Evolutionary conservation across 83 land plant species (phyloP).

Genomic region (Picea mariana): DNA sequence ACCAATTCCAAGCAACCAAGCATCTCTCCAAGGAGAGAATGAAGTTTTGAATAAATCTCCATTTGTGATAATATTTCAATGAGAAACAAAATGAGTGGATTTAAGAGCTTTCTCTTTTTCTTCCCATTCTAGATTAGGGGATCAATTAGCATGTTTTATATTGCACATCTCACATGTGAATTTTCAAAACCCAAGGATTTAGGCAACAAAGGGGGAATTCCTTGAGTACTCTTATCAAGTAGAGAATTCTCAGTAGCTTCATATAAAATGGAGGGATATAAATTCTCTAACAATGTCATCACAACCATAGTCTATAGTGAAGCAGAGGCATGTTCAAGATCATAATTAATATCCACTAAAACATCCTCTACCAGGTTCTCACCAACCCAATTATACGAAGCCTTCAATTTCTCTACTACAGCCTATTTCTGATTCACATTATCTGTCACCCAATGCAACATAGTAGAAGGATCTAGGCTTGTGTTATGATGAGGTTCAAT

Average conservation of each 20-base stretch:
- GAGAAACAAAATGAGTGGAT: no score
- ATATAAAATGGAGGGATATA: background rate
- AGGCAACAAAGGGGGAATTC: no score
- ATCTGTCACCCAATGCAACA: background rate
- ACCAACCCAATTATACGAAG: background rate
- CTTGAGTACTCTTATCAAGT: no score
- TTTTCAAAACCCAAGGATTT: no score
- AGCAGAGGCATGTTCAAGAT: background rate
- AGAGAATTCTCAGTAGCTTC: background rate
- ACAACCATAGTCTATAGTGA: background rate
- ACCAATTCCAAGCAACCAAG: no score
- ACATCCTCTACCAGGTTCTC: background rate
- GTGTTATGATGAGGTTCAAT: background rate
- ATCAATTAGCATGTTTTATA: no score
- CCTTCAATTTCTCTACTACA: background rate
- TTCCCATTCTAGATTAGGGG: no score
- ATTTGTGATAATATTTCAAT: no score
- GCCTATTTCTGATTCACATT: background rate
- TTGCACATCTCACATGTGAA: no score
- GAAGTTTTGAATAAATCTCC: no score
- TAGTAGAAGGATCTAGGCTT: background rate
- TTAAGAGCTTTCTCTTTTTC: no score
- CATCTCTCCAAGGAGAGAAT: no score
- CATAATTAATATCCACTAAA: background rate
- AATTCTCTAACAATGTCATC: constrained; percentile 13